phyloP scores from a whole-genome alignment of 2,329 filamentous ascomycete genomes.

The Botrytis fragariae region DNA sequence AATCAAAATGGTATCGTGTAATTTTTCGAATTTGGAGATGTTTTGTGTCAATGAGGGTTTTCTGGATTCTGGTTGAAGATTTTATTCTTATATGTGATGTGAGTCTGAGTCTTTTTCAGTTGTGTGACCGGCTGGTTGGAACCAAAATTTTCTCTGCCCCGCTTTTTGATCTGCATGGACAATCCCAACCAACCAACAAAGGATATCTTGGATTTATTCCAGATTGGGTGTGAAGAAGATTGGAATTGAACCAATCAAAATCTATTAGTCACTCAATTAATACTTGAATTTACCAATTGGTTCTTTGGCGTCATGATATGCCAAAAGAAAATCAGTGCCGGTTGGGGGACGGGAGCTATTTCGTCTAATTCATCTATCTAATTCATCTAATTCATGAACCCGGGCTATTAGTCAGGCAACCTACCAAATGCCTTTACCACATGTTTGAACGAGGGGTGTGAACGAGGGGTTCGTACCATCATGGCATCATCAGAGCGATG shows the following conservation, averaged over 20 bases:
- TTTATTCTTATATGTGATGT: conserved; percentile 10
- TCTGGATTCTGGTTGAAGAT: neutral
- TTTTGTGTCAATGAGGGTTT: neutral
- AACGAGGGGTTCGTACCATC: neutral
- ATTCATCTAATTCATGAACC: neutral
- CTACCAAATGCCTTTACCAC: neutral
- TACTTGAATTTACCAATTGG: neutral
- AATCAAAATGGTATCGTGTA: conserved; percentile 15
- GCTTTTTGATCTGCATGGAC: conserved; percentile 10
- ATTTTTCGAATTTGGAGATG: neutral
- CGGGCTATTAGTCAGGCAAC: neutral
- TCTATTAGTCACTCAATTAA: neutral
- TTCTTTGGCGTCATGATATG: neutral
- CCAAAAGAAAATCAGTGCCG: neutral
- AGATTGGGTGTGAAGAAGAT: neutral
- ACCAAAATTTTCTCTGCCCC: conserved; percentile 10
- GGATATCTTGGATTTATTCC: neutral
- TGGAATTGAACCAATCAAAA: neutral
- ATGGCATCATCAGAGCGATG: neutral
- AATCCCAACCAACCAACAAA: conserved; percentile 12
- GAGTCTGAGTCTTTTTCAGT: conserved; percentile 4
- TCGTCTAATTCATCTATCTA: neutral
- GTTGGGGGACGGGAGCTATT: neutral
- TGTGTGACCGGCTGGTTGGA: conserved; percentile 13
- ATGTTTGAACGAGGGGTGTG: neutral